A percentile compares a stretch with the other conserved stretches of the same genome.
These are phyloP conservation scores for Curvularia verruculosa DNA, from an alignment of 2,329 filamentous ascomycete species.

Conservation along the genomic window DNA sequence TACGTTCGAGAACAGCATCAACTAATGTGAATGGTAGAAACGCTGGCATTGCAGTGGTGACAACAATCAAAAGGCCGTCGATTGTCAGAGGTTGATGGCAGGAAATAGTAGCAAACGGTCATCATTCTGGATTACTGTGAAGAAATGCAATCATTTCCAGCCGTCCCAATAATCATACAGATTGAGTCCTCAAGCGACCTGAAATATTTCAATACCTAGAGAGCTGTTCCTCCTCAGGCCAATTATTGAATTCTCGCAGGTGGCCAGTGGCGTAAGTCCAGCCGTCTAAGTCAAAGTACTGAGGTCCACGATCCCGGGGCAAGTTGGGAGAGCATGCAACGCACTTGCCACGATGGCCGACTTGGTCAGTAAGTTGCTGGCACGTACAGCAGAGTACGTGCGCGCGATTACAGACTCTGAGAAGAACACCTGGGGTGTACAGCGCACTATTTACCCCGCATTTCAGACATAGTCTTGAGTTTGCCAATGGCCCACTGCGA, in stretches of 20 bases:
- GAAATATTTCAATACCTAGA: background rate
- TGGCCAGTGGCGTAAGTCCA: slow-evolving; percentile 19
- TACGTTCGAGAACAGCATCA: slow-evolving; percentile 6
- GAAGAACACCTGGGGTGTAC: slow-evolving; percentile 28
- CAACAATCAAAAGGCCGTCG: background rate
- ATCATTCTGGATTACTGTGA: background rate
- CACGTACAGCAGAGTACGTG: slow-evolving; percentile 29
- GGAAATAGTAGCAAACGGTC: background rate
- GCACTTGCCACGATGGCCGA: slow-evolving; percentile 20
- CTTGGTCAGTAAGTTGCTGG: slow-evolving; percentile 26
- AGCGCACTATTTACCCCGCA: slow-evolving; percentile 31
- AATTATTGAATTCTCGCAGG: slow-evolving; percentile 24
- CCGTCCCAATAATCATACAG: background rate
- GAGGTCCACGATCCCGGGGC: slow-evolving; percentile 2
- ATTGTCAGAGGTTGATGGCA: background rate
- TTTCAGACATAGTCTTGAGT: slow-evolving; percentile 32
- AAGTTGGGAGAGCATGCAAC: slow-evolving; percentile 17
- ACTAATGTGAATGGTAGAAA: slow-evolving; percentile 7
- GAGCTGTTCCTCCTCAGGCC: slow-evolving; percentile 21
- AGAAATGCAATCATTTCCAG: background rate
- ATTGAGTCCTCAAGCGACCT: background rate
- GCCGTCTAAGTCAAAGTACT: slow-evolving; percentile 17
- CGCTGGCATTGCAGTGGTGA: background rate
- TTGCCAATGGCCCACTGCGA: slow-evolving; percentile 31
- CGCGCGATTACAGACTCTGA: slow-evolving; percentile 28